Base-by-base conservation (phyloP, 352 stramenopile species). In the Aphanomyces invadans region DNA sequence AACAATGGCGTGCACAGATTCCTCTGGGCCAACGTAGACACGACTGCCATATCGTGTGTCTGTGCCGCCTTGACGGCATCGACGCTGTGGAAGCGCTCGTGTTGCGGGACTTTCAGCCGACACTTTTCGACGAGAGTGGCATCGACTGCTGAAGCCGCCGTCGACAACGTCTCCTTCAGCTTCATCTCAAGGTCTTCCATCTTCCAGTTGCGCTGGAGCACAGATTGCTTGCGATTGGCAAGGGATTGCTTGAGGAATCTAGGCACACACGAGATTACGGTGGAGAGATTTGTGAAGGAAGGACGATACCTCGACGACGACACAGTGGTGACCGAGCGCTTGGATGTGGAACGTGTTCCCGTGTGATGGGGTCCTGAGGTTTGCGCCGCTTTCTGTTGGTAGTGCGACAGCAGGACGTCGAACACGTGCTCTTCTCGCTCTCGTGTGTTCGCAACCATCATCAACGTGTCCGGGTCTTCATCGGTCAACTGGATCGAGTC, bases 371-470 rank as follows among this genome's bases (percentile, higher is more conserved):
- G n/a, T n/a, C n/a, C 26, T 12, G 57, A 21, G 19, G 69, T 17
- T 32, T 33, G 15, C 33, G 11, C 17, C 10, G 46, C 44, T n/a
- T 42, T 42, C 9, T 71, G 65, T 21, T 65, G 56, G 29, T 67
- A 67, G 32, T 67, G 60, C 33, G 81, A 85, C 10, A 90, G 73
- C 25, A 94, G 59, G 23, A 74, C 70, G 71, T 92, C 78, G 64
- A 89, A 94, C 17, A 88, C 62, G 62, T 94, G 81, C 51, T 94
- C 83, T 12, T 94, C 80, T 17, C 87, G 85, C 69, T 95, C 85
- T 25, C 81, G 72, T 19, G 82, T 82, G 49, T 92, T 80, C 26
- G 81, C 79, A 21, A 81, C 82, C 83, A 90, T 91, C 65, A 91
- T 73, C 36, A 95, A 76, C 67, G 74, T 86, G 61, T 94, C 87